Evolutionary conservation across 345 rosid species (phyloP).

Genomic region (Salix dunnii): DNA sequence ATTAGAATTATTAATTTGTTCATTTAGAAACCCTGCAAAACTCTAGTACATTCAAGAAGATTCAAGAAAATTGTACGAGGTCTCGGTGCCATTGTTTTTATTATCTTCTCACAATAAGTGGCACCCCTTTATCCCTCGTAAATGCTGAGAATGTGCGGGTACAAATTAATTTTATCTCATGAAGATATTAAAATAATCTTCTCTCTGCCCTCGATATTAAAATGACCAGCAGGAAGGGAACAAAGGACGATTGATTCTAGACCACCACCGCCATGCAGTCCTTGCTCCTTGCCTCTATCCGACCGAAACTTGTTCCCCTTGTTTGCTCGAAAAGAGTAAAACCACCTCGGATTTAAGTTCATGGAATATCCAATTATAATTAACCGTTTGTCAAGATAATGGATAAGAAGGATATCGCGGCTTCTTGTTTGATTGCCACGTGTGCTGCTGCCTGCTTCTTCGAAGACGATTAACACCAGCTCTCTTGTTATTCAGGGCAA

Average conservation of each 20-base stretch:
- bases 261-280: neutral
- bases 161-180: neutral
- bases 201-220: neutral
- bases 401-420: neutral
- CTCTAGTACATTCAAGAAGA: conserved; percentile 18
- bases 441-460: neutral
- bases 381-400: neutral
- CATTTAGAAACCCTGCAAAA: neutral
- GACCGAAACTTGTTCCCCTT: neutral
- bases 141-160: neutral
- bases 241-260: neutral
- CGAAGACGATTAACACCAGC: too few species aligned
- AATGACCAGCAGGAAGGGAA: neutral
- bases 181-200: neutral
- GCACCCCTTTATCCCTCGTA: neutral
- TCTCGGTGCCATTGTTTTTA: too few species aligned
- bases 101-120: neutral
- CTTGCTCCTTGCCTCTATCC: neutral
- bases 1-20: too few species aligned
- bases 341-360: neutral
- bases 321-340: neutral
- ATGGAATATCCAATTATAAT: neutral
- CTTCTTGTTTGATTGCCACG: neutral
- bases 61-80: conserved; percentile 15
- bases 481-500: neutral